Conservation (phyloP, 75 land plant species). For the Picea sitchensis region DNA sequence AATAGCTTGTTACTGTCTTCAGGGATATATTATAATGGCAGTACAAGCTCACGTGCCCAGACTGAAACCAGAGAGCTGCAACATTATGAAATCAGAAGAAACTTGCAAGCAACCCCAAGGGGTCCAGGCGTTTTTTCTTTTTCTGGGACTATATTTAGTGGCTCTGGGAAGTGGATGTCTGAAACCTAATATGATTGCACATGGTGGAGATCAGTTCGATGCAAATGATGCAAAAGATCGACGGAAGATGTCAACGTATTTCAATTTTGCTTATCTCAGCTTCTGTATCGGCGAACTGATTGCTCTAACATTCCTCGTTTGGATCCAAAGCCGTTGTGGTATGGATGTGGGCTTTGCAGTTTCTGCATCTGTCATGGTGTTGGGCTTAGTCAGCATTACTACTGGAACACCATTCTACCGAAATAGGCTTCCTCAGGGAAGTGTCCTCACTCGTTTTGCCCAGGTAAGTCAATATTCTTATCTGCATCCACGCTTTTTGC, state of each 20-base stretch:
- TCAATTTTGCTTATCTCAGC: slow-evolving; percentile 73
- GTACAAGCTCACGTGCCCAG: slow-evolving; percentile 73
- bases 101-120: slow-evolving; percentile 50
- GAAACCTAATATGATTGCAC: slow-evolving; percentile 72
- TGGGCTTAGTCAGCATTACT: slow-evolving; percentile 58
- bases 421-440: slow-evolving; percentile 79
- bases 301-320: slow-evolving; percentile 68
- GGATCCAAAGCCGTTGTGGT: slow-evolving; percentile 63
- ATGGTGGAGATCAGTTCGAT: slow-evolving; percentile 73
- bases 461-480: slow-evolving; percentile 30
- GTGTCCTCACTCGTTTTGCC: slow-evolving; percentile 79
- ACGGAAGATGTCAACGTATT: slow-evolving; percentile 58
- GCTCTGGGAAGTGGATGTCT: slow-evolving; percentile 71
- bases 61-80: slow-evolving; percentile 64
- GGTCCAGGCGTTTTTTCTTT: slow-evolving; percentile 51
- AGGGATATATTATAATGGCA: slow-evolving; percentile 76
- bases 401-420: slow-evolving; percentile 59
- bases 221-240: slow-evolving; percentile 36
- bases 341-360: slow-evolving; percentile 89
- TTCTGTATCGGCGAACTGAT: slow-evolving; percentile 66
- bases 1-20: not conserved
- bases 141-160: slow-evolving; percentile 52
- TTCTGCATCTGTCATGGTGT: slow-evolving; percentile 76
- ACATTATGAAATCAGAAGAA: slow-evolving; percentile 12
- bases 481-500: not conserved